These are phyloP conservation scores for Metschnikowia hibisci DNA, from an alignment of 805 yeast species.

Conservation along the genomic window DNA sequence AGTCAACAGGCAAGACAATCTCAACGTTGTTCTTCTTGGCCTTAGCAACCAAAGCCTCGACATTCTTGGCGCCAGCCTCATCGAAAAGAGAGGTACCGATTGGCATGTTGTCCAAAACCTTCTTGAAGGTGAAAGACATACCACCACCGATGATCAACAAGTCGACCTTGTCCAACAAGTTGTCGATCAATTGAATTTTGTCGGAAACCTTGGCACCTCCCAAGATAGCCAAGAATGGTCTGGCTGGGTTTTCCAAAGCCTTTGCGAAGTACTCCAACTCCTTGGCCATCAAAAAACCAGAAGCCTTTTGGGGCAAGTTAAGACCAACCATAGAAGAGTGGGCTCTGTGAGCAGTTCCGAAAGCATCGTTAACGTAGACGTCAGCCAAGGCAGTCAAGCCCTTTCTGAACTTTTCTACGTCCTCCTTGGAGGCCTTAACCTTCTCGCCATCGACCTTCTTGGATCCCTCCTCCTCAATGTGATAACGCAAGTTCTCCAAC, in stretches of 20 bases:
- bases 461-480: conserved; percentile 95
- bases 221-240: conserved; percentile 97
- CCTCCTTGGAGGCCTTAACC: conserved; percentile 85
- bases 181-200: conserved; percentile 97
- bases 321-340: conserved; percentile 99
- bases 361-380: conserved; percentile 87
- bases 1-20: conserved; percentile 91
- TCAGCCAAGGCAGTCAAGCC: conserved; percentile 91
- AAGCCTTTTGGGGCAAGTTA: conserved; percentile 91
- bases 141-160: conserved; percentile 97
- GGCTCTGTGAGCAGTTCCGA: conserved; percentile 99
- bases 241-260: conserved; percentile 95
- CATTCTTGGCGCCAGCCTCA: conserved; percentile 92
- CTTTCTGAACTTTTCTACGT: conserved; percentile 82
- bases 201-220: conserved; percentile 99
- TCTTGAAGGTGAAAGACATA: conserved; percentile 99
- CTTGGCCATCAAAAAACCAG: conserved; percentile 98
- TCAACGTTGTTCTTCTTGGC: conserved; percentile 95
- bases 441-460: conserved; percentile 84
- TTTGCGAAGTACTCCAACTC: conserved; percentile 96
- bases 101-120: conserved; percentile 76
- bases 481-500: conserved; percentile 97
- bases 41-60: conserved; percentile 86
- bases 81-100: conserved; percentile 94
- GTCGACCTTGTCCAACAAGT: conserved; percentile 93